Base-by-base conservation (phyloP, 352 stramenopile species). In the Phytophthora gonapodyides region DNA sequence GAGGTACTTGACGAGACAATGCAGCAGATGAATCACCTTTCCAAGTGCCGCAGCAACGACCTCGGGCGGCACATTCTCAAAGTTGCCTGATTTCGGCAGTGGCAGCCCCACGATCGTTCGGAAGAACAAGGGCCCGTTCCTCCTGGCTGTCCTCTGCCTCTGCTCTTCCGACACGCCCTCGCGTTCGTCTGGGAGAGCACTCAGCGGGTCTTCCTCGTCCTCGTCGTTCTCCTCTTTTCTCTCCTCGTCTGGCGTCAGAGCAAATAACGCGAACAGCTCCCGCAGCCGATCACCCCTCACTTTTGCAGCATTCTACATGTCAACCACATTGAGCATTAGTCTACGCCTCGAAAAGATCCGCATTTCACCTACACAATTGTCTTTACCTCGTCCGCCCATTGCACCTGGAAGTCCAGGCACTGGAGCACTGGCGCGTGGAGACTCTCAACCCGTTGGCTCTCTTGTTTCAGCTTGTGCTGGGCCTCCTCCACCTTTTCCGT, bases 1-100 rank as follows among this genome's bases (percentile, higher is more conserved):
- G 17, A 94, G 44, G 51, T 93, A 86, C 71, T 92, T 91, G 33
- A 73, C 57, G 5, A 94, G 53, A 27, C 84, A 80, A 10, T 82
- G 61, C 38, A 94, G 70, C 56, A 94, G 37, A 50, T 94, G 85
- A 53, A 93, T 91, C 4, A 91, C 58, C 47, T 91, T 89, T 8
- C 85, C 82, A 10, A 94, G 48, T 4, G 76, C 85, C 2, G 78
- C 85, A 13, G 85, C 67, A 15, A 89, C 84, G 9, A 94, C 84
- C 62, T 93, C 84, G 7, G 81, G 78, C 30, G 85, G 85, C 40
- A 94, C 69, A 24, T 78, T 73, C n/a, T 82, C 83, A 50, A 80
- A 94, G 17, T 79, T 71, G 9, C 83, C 86, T 4, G 82, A 93
- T 24, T 88, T 80, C 3, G 86, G 86, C 21, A 94, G 44, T 33